Evolutionary conservation across 140 eudicot genomes (phyloP).

Genomic region (Stevia rebaudiana): DNA sequence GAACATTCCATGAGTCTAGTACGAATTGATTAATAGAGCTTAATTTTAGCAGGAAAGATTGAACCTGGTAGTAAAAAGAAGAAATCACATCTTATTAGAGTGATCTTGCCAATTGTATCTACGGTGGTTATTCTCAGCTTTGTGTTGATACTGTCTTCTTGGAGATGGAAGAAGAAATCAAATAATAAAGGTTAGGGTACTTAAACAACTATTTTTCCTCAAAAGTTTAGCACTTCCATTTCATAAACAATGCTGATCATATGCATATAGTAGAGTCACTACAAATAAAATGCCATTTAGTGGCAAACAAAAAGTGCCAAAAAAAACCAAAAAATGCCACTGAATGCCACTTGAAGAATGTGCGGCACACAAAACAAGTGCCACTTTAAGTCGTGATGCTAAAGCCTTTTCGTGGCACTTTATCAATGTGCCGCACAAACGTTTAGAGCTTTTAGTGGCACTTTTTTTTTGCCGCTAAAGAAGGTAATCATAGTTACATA

Average conservation of each 20-base stretch:
- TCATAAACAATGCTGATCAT: neutral
- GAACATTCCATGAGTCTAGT: neutral
- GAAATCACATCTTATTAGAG: neutral
- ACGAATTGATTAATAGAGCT: neutral
- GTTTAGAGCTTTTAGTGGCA: too few relatives aligned
- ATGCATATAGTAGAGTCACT: too few relatives aligned
- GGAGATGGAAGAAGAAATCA: constrained; percentile 12
- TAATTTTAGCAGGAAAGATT: neutral
- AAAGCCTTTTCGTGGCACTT: too few relatives aligned
- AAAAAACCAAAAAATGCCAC: too few relatives aligned
- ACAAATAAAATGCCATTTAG: too few relatives aligned
- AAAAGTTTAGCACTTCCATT: neutral
- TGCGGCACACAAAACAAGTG: too few relatives aligned
- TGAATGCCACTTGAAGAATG: too few relatives aligned
- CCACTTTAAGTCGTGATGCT: too few relatives aligned
- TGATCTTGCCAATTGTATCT: neutral
- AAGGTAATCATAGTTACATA: too few relatives aligned
- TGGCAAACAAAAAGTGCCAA: too few relatives aligned
- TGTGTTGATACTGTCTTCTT: constrained; percentile 5
- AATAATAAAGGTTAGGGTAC: neutral
- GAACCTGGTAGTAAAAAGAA: neutral
- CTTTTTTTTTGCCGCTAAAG: too few relatives aligned
- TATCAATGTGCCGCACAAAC: too few relatives aligned
- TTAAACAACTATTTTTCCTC: neutral
- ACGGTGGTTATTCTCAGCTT: constrained; percentile 6